phyloP scores from a whole-genome alignment of 2,329 filamentous ascomycete species.

The Neurospora crassa region DNA sequence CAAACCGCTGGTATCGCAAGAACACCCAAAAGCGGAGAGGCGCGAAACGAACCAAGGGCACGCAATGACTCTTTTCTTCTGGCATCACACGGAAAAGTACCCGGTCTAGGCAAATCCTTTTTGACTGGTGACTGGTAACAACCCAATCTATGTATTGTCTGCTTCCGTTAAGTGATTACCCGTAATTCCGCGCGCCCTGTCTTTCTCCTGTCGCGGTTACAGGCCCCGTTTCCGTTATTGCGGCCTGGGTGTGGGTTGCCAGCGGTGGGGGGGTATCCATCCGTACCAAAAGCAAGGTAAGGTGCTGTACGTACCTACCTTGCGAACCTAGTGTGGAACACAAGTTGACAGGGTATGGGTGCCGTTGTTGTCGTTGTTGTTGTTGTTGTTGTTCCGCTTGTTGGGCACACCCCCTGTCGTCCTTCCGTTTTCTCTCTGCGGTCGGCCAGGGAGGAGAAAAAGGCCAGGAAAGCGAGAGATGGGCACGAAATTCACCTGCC shows the following conservation, averaged over 20 bases:
- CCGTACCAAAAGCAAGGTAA: background rate
- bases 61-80: background rate
- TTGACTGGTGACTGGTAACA: background rate
- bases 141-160: background rate
- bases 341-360: background rate
- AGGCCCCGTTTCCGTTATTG: background rate
- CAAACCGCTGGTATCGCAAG: background rate
- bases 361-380: background rate
- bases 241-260: background rate
- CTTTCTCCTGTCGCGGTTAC: background rate
- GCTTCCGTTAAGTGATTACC: background rate
- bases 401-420: slow-evolving; percentile 5
- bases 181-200: background rate
- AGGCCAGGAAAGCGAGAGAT: background rate
- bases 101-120: background rate
- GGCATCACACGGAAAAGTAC: background rate
- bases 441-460: background rate
- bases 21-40: background rate
- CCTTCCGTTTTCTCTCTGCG: background rate
- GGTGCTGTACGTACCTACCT: background rate
- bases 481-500: slow-evolving; percentile 16
- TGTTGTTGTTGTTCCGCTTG: background rate
- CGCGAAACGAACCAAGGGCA: background rate
- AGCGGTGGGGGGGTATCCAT: too few relatives aligned
- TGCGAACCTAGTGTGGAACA: background rate